Conservation (phyloP, 2,329 filamentous ascomycete genomes). For the Clathrospora elynae region DNA sequence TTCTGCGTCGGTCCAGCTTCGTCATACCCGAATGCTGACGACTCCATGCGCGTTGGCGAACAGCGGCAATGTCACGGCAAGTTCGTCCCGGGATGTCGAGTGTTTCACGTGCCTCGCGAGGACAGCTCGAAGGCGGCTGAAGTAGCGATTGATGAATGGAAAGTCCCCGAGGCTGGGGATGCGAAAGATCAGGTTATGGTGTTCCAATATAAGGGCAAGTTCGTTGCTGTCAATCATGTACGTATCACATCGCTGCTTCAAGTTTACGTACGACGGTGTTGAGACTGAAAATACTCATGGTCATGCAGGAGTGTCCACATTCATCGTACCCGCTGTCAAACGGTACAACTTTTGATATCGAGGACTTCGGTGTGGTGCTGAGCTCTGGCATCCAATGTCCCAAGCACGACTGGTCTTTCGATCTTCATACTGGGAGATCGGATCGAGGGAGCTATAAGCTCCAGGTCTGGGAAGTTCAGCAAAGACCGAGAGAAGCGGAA, state of each 20-base stretch:
- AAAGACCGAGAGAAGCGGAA: constrained; percentile 39
- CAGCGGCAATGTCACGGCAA: constrained; percentile 22
- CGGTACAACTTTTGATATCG: constrained; percentile 70
- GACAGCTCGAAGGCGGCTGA: constrained; percentile 25
- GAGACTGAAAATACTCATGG: no score
- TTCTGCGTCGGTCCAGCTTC: constrained; percentile 28
- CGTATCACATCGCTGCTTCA: neutral
- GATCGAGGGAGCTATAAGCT: constrained; percentile 68
- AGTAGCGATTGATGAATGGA: constrained; percentile 36
- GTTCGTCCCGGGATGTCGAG: constrained; percentile 26
- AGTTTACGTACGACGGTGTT: neutral
- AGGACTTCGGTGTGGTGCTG: constrained; percentile 69
- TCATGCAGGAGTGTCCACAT: constrained; percentile 65
- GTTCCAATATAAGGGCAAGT: constrained; percentile 65
- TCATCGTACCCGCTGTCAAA: constrained; percentile 68
- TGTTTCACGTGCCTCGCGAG: constrained; percentile 32
- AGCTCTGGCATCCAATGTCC: constrained; percentile 69
- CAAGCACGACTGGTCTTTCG: constrained; percentile 74
- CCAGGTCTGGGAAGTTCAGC: constrained; percentile 67
- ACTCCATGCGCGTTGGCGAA: constrained; percentile 20
- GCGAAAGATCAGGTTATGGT: constrained; percentile 66
- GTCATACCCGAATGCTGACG: constrained; percentile 27
- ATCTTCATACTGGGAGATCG: constrained; percentile 65
- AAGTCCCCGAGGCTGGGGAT: constrained; percentile 25
- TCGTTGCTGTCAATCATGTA: constrained; percentile 74